Conservation (phyloP, 75 land plant species). For the Larix kaempferi region DNA sequence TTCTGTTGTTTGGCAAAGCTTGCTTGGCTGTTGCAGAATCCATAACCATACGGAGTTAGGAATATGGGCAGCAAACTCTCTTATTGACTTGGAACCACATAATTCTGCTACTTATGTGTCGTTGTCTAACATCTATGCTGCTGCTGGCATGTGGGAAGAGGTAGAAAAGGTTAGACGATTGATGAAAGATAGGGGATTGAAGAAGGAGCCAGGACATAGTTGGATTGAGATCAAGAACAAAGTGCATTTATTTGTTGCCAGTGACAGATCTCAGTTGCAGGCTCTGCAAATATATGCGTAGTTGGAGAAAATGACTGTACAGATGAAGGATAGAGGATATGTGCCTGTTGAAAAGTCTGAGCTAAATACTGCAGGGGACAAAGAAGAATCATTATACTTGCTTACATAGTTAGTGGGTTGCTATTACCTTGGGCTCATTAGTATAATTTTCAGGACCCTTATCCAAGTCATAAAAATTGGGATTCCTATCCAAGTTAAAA, state of each 20-base stretch:
- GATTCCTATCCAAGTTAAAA: too few relatives aligned
- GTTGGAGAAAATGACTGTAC: constrained; percentile 6
- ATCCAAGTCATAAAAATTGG: too few relatives aligned
- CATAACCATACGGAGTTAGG: background rate
- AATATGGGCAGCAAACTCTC: background rate
- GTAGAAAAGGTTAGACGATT: background rate
- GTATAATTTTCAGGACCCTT: too few relatives aligned
- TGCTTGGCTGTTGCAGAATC: background rate
- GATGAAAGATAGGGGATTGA: constrained; percentile 5
- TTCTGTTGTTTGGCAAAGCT: background rate
- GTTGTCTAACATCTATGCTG: constrained; percentile 5
- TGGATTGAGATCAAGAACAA: constrained; percentile 4
- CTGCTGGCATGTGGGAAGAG: constrained; percentile 2
- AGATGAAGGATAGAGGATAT: constrained; percentile 8
- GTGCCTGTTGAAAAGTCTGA: constrained; percentile 11
- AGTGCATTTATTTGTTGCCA: constrained; percentile 14
- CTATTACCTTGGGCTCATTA: too few relatives aligned
- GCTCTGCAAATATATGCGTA: constrained; percentile 6
- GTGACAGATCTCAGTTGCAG: constrained; percentile 11
- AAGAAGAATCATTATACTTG: background rate
- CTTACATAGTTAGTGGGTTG: too few relatives aligned
- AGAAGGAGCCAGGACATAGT: background rate
- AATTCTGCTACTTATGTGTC: background rate
- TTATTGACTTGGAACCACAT: background rate
- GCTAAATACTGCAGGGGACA: background rate